Evolutionary conservation across 2,329 filamentous ascomycete genomes (phyloP), one percentile per base, ranked within the genome.

Genomic region (Blumeria graminis): DNA sequence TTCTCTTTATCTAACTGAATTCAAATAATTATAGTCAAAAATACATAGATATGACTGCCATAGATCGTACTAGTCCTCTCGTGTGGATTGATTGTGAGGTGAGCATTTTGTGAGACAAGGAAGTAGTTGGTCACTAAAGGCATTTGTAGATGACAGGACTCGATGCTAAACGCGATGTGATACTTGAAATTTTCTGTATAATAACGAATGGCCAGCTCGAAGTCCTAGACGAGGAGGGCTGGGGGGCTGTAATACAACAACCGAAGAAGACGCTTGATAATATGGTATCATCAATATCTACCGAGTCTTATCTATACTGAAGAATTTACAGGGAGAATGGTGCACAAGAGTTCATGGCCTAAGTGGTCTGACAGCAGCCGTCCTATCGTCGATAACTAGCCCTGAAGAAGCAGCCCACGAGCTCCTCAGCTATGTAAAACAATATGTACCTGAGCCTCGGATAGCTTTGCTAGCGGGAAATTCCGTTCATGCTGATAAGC

Each of bases 141-240:
- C 51, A 45, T 11, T 9, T 18, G 3, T 62, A 94, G 87, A 98
- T 98, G 92, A 96, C 87, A 35, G 87, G 87, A 22, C 76, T 94
- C 7, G 75, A 94, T 68, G 75, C 81, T 1, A 77, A 84, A 58
- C 79, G 73, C 35, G 90, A 96, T 66, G 81, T 82, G 57, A 92
- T 96, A 65, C 80, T 96, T 65, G 88, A 94, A 64, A 84, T 96
- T 57, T 90, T 84, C 69, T 95, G 89, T 71, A 83, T 93, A 69
- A 78, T 98, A 66, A 98, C 92, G 7, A 84, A 89, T 62, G 76
- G 80, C 56, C 73, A 87, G 59, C 77, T 98, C 18, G 76, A 85
- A 57, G 68, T 93, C 36, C 70, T 94, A 32, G 87, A 94, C 58
- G 71, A 80, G 28, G 68, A 74, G 35, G 90, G 90, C 62, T 94